phyloP scores from a whole-genome alignment of 345 rosid species.

The Acer yangbiense region DNA sequence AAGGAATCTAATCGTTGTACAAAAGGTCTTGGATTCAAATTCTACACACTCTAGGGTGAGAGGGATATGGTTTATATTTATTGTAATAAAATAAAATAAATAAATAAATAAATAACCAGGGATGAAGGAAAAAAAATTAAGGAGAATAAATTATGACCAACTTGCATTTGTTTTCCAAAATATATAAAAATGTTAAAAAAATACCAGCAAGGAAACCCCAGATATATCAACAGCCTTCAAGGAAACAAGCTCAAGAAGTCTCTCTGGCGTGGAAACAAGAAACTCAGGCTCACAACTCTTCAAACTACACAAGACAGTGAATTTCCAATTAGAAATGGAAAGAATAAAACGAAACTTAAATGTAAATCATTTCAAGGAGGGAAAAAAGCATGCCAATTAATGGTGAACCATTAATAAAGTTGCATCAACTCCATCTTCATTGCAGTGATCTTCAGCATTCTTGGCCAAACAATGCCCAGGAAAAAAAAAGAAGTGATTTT shows the following conservation, averaged over 20 bases:
- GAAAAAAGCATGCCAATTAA: not conserved
- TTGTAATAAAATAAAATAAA: not conserved
- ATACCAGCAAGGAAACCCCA: constrained; percentile 78
- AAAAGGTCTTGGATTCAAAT: not conserved
- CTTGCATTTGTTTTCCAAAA: not conserved
- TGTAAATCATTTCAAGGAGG: constrained; percentile 6
- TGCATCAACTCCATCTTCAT: not conserved
- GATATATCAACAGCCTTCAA: constrained; percentile 73
- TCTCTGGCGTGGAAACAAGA: constrained; percentile 82
- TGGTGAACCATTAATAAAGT: not conserved
- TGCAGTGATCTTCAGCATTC: not conserved
- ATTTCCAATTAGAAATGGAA: constrained; percentile 2
- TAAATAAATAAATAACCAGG: not conserved
- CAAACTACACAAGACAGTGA: constrained; percentile 45
- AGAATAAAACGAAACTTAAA: not conserved
- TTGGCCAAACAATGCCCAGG: not conserved
- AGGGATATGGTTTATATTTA: not conserved
- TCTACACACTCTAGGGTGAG: not conserved
- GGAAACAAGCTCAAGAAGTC: constrained; percentile 80
- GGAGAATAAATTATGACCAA: not conserved
- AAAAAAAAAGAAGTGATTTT: not conserved
- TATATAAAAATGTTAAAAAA: constrained; percentile 2
- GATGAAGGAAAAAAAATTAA: not conserved
- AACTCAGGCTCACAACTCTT: constrained; percentile 88
- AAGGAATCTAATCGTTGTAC: not conserved